Percentiles rank a stretch among this genome's conserved stretches.
These are phyloP conservation scores for Termitomyces bulborhizus DNA, from an alignment of 768 basidiomycete species.

Conservation along the genomic window DNA sequence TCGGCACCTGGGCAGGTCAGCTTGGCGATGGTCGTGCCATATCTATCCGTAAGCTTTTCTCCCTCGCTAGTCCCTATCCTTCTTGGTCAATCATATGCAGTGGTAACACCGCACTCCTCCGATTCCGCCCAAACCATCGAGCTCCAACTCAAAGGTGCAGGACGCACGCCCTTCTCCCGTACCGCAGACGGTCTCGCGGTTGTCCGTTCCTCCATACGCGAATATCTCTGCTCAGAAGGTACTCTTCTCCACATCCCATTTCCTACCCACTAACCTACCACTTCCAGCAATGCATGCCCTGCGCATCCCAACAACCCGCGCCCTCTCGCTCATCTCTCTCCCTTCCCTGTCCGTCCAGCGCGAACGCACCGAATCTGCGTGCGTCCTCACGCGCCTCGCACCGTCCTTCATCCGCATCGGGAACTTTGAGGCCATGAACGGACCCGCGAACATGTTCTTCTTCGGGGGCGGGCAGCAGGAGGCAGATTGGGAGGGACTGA, in stretches of 20 bases:
- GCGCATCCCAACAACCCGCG: conserved; percentile 81
- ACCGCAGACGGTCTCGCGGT: conserved; percentile 94
- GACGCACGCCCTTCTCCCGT: conserved; percentile 90
- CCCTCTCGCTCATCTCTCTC: conserved; percentile 72
- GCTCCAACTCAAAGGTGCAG: conserved; percentile 91
- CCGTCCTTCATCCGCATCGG: conserved; percentile 92
- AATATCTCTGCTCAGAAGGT: conserved; percentile 93
- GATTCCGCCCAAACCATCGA: conserved; percentile 59
- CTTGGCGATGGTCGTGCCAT: conserved; percentile 94
- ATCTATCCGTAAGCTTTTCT: conserved; percentile 46
- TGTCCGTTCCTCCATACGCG: conserved; percentile 88
- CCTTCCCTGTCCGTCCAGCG: conserved; percentile 70
- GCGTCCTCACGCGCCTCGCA: conserved; percentile 74
- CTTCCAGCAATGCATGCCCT: conserved; percentile 56
- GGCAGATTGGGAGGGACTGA: conserved; percentile 68
- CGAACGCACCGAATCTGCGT: conserved; percentile 68
- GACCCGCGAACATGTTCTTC: conserved; percentile 56
- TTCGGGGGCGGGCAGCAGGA: conserved; percentile 75
- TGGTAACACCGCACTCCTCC: conserved; percentile 69
- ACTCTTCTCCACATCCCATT: conserved; percentile 8
- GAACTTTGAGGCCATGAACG: conserved; percentile 81
- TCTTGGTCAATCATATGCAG: conserved; percentile 27
- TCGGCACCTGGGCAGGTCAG: conserved; percentile 88
- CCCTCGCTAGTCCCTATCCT: neutral
- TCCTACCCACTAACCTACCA: neutral